Percentiles rank a stretch among this genome's conserved stretches.
These are phyloP conservation scores for Brasenia schreberi DNA, from an alignment of 164 flowering plant genomes.

Conservation along the genomic window DNA sequence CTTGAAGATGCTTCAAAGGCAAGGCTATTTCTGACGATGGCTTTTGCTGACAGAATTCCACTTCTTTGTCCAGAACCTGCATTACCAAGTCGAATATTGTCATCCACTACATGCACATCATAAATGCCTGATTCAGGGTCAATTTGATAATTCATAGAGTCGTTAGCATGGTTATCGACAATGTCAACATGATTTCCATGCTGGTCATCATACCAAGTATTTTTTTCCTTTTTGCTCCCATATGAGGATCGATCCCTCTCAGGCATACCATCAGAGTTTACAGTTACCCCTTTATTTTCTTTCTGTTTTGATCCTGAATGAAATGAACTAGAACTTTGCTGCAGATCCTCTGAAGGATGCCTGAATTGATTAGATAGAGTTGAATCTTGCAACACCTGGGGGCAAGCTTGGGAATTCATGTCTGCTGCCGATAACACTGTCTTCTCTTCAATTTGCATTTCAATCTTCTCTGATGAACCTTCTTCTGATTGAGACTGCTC, in stretches of 20 bases:
- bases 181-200: neutral
- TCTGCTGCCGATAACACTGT: slow-evolving; percentile 18
- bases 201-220: neutral
- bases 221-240: neutral
- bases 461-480: slow-evolving; percentile 7
- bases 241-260: neutral
- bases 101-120: slow-evolving; percentile 64
- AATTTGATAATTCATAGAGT: slow-evolving; percentile 3
- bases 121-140: slow-evolving; percentile 24
- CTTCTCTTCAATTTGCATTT: slow-evolving; percentile 32
- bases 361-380: neutral
- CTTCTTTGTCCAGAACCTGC: slow-evolving; percentile 8
- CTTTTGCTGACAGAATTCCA: slow-evolving; percentile 6
- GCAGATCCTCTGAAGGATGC: neutral
- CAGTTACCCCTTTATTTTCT: neutral
- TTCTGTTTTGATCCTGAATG: neutral
- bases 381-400: neutral
- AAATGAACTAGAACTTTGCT: neutral
- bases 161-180: neutral
- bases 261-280: neutral
- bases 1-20: neutral
- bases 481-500: slow-evolving; percentile 1
- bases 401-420: slow-evolving; percentile 1
- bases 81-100: slow-evolving; percentile 10
- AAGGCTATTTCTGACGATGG: neutral